These are phyloP conservation scores for Exophiala lecanii-corni DNA, from an alignment of 2,329 filamentous ascomycete genomes.

Conservation along the genomic window DNA sequence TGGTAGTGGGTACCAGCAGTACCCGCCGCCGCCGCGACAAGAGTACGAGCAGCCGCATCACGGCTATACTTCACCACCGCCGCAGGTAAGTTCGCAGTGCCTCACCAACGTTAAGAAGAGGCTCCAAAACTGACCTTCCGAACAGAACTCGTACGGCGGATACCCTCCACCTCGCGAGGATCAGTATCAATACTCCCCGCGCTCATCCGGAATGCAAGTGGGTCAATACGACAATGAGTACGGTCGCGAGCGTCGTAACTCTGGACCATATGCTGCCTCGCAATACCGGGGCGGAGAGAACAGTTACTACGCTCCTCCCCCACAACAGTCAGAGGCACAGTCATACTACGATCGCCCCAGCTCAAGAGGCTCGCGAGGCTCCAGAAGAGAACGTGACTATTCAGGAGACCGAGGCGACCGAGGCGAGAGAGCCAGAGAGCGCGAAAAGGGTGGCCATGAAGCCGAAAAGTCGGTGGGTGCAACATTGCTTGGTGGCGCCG, in stretches of 20 bases:
- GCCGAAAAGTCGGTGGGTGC: constrained; percentile 35
- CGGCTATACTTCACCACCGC: constrained; percentile 9
- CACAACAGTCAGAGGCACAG: neutral
- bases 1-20: constrained; percentile 7
- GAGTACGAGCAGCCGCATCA: constrained; percentile 6
- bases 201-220: constrained; percentile 20
- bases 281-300: constrained; percentile 16
- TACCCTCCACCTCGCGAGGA: constrained; percentile 24
- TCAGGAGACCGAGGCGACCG: neutral
- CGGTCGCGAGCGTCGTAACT: constrained; percentile 18
- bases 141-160: constrained; percentile 8
- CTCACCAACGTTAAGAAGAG: too few species aligned
- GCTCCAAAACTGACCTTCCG: constrained; percentile 3
- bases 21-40: constrained; percentile 14
- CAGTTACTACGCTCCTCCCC: constrained; percentile 14
- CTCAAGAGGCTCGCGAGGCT: constrained; percentile 11
- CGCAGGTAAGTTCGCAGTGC: constrained; percentile 8
- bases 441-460: constrained; percentile 24
- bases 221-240: constrained; percentile 19
- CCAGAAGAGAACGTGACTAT: constrained; percentile 4
- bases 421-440: constrained; percentile 4
- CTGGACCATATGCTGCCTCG: constrained; percentile 18
- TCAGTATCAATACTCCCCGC: constrained; percentile 19
- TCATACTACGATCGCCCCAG: constrained; percentile 17
- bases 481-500: constrained; percentile 35